A percentile compares a stretch with the other conserved stretches of the same genome.
phyloP scores from a whole-genome alignment of 345 rosid species.

The Sapria himalayana region DNA sequence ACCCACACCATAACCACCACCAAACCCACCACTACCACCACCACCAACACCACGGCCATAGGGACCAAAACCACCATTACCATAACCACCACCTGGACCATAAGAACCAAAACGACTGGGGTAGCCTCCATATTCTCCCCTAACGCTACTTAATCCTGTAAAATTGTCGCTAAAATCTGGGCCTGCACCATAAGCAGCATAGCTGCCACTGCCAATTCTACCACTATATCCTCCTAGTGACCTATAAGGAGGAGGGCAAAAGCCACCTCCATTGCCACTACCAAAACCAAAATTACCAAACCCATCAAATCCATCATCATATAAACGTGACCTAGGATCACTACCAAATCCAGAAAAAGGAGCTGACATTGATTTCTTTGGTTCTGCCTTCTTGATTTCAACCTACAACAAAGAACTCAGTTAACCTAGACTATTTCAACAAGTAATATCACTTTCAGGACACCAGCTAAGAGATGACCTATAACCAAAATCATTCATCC shows the following conservation, averaged over 20 bases:
- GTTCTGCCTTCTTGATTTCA: conserved; percentile 97
- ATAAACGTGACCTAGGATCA: too few species aligned
- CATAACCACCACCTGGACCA: conserved; percentile 36
- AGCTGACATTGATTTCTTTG: conserved; percentile 72
- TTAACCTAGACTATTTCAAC: too few species aligned
- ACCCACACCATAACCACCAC: conserved; percentile 24
- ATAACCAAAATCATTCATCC: too few species aligned
- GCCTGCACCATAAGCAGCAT: conserved; percentile 48
- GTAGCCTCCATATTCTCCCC: conserved; percentile 60
- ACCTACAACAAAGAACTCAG: conserved; percentile 45
- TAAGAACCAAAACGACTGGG: conserved; percentile 65
- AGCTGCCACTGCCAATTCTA: conserved; percentile 28
- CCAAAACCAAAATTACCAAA: conserved; percentile 39
- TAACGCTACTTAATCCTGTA: conserved; percentile 37
- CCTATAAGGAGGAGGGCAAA: conserved; percentile 33
- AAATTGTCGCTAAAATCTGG: conserved; percentile 53
- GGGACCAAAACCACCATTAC: conserved; percentile 42
- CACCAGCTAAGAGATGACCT: too few species aligned
- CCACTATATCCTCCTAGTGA: conserved; percentile 44
- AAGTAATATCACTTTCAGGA: too few species aligned
- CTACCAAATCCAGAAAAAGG: conserved; percentile 42
- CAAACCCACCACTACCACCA: conserved; percentile 21
- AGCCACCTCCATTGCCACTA: conserved; percentile 28
- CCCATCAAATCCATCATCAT: conserved; percentile 18
- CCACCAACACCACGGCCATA: conserved; percentile 38